A percentile compares a stretch with the other conserved stretches of the same genome.
Evolutionary conservation across 164 flowering plant species (phyloP).

Genomic region (Aristolochia fimbriata): DNA sequence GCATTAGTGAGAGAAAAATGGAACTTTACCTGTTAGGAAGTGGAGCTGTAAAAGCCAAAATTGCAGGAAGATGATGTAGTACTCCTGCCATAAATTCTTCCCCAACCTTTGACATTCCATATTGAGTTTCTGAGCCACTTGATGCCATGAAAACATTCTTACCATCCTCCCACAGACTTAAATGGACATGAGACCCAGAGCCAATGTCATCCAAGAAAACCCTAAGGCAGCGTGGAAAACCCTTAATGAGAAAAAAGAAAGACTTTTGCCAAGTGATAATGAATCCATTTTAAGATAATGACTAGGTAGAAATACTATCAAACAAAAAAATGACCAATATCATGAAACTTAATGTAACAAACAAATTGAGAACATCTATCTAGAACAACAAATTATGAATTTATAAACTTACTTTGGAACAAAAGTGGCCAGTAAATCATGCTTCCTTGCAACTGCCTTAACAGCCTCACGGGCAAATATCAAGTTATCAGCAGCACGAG

Average conservation of each 20-base stretch:
- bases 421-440: slow-evolving; percentile 83
- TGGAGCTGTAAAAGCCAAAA: slow-evolving; percentile 86
- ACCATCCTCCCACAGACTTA: slow-evolving; percentile 76
- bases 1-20: too few relatives aligned
- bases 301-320: too few relatives aligned
- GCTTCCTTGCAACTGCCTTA: slow-evolving; percentile 74
- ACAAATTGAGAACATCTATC: too few relatives aligned
- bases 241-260: background rate
- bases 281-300: too few relatives aligned
- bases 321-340: background rate
- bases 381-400: background rate
- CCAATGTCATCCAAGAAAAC: slow-evolving; percentile 66
- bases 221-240: slow-evolving; percentile 23
- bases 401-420: slow-evolving; percentile 71
- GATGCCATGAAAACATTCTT: slow-evolving; percentile 75
- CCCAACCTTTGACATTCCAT: slow-evolving; percentile 78
- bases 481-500: slow-evolving; percentile 71
- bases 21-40: slow-evolving; percentile 71
- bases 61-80: slow-evolving; percentile 74
- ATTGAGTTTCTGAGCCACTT: slow-evolving; percentile 24
- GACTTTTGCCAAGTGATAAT: too few relatives aligned
- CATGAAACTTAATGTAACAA: background rate
- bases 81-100: slow-evolving; percentile 96
- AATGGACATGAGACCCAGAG: slow-evolving; percentile 93
- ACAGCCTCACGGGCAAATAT: slow-evolving; percentile 75